These are phyloP conservation scores for Silene conica DNA, from an alignment of 148 eudicot species.

Conservation along the genomic window DNA sequence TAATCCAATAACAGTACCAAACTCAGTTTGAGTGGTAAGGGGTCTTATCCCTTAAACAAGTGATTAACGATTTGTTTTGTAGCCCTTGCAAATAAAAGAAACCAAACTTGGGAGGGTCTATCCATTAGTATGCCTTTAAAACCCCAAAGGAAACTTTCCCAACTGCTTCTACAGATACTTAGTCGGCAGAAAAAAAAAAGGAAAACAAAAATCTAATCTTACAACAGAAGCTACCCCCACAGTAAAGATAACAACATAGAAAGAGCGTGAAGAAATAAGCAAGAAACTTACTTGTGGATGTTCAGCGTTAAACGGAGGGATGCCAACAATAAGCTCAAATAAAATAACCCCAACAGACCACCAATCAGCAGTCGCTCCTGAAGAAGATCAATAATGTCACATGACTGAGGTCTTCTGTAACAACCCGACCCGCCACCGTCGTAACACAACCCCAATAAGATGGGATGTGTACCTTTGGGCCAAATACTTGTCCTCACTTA, in stretches of 20 bases:
- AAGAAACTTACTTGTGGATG: constrained; percentile 79
- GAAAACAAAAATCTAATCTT: not conserved
- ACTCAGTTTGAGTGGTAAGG: not conserved
- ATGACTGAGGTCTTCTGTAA: not conserved
- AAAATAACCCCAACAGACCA: constrained; percentile 99
- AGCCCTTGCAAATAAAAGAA: too few relatives aligned
- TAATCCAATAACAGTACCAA: not conserved
- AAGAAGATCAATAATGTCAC: constrained; percentile 18
- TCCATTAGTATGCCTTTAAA: not conserved
- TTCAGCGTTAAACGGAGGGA: constrained; percentile 98
- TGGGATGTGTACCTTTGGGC: too few relatives aligned
- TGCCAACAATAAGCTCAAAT: constrained; percentile 93
- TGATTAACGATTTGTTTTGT: not conserved
- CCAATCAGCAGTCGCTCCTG: constrained; percentile 98
- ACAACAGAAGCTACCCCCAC: not conserved
- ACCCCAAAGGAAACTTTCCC: not conserved
- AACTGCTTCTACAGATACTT: not conserved
- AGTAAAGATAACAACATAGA: not conserved
- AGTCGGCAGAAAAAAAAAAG: not conserved
- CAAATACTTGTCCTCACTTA: too few relatives aligned
- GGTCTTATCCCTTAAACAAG: not conserved
- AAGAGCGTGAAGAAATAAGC: not conserved
- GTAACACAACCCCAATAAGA: too few relatives aligned
- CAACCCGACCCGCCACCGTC: too few relatives aligned
- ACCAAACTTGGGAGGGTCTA: too few relatives aligned